Percentiles rank a stretch among this genome's conserved stretches.
These are phyloP conservation scores for Curvularia eragrostidis DNA, from an alignment of 2,329 filamentous ascomycete genomes.

Conservation along the genomic window DNA sequence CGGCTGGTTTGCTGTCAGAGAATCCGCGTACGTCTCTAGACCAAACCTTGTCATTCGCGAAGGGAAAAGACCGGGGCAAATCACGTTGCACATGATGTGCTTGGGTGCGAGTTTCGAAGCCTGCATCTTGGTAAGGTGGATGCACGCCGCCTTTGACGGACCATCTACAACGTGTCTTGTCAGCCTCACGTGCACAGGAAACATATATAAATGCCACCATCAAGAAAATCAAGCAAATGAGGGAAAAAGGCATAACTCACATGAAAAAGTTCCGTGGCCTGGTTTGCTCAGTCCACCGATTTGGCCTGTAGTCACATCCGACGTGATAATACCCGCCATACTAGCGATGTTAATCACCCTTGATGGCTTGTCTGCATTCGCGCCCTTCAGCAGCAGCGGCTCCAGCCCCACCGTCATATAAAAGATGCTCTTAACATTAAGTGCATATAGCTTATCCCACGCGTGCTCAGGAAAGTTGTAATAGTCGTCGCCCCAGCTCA, in stretches of 20 bases:
- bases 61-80: constrained; percentile 57
- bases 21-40: constrained; percentile 57
- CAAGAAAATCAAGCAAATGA: background rate
- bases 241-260: constrained; percentile 24
- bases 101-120: constrained; percentile 59
- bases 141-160: constrained; percentile 61
- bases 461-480: constrained; percentile 64
- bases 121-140: constrained; percentile 60
- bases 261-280: constrained; percentile 60
- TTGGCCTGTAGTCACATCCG: constrained; percentile 55
- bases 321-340: constrained; percentile 54
- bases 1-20: constrained; percentile 55
- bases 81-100: constrained; percentile 60
- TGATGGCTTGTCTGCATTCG: constrained; percentile 52
- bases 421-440: constrained; percentile 63
- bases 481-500: constrained; percentile 63
- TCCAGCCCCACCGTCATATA: constrained; percentile 57
- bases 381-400: constrained; percentile 55
- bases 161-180: constrained; percentile 47
- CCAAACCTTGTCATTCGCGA: constrained; percentile 64
- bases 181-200: background rate
- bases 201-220: background rate
- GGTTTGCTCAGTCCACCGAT: constrained; percentile 61
- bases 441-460: constrained; percentile 64
- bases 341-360: constrained; percentile 63